Conservation (phyloP, 2,329 filamentous ascomycete species). For the Clonostachys solani region DNA sequence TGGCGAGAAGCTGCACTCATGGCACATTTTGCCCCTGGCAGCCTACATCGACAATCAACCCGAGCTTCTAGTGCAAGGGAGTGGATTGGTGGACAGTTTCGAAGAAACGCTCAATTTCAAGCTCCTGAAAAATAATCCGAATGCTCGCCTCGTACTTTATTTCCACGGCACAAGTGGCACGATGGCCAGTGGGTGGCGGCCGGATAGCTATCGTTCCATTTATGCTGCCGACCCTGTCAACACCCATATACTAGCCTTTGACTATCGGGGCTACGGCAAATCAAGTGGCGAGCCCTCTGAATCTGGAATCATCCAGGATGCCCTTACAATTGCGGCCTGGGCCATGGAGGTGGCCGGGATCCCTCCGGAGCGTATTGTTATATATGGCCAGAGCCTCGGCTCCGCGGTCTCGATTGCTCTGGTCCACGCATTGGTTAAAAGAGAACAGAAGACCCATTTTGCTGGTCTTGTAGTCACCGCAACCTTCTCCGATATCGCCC, state of each 20-base stretch:
- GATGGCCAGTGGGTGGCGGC: conserved; percentile 48
- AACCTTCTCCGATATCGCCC: conserved; percentile 49
- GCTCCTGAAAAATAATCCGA: conserved; percentile 37
- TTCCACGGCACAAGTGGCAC: conserved; percentile 55
- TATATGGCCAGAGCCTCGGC: conserved; percentile 57
- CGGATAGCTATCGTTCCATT: conserved; percentile 51
- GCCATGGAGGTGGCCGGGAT: conserved; percentile 46
- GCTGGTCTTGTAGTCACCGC: conserved; percentile 52
- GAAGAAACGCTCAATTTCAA: conserved; percentile 28
- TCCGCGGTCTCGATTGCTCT: conserved; percentile 35
- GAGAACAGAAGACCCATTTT: conserved; percentile 27
- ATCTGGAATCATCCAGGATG: conserved; percentile 47
- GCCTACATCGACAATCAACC: conserved; percentile 53
- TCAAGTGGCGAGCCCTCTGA: conserved; percentile 52
- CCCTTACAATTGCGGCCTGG: conserved; percentile 46
- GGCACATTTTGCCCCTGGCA: conserved; percentile 70
- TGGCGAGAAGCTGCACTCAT: conserved; percentile 64
- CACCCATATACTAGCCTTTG: conserved; percentile 54
- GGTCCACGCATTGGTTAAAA: conserved; percentile 9
- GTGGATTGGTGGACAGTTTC: conserved; percentile 24
- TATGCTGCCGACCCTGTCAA: conserved; percentile 43
- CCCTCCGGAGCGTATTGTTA: conserved; percentile 47
- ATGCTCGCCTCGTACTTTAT: conserved; percentile 38
- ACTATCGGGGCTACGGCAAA: conserved; percentile 57
- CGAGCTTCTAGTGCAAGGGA: conserved; percentile 17